phyloP scores from a whole-genome alignment of 179 eudicot genomes.

The Beta lomatogona region DNA sequence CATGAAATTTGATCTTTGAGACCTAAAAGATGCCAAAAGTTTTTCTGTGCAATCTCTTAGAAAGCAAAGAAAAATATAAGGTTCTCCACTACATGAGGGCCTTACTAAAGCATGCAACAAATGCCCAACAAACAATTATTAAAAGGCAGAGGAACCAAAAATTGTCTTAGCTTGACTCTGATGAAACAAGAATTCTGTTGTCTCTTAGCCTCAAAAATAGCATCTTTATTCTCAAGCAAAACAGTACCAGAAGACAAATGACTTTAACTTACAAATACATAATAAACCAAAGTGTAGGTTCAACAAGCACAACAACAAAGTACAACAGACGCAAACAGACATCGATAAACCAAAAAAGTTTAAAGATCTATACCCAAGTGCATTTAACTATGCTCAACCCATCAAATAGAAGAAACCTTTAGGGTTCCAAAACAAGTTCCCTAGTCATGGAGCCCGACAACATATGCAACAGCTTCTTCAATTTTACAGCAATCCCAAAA shows the following conservation, averaged over 20 bases:
- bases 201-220: not conserved
- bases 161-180: slow-evolving; percentile 2
- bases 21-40: not conserved
- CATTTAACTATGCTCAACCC: not conserved
- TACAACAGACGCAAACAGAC: not conserved
- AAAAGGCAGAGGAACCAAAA: not conserved
- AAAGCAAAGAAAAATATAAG: not conserved
- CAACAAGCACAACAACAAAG: not conserved
- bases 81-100: not conserved
- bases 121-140: not conserved
- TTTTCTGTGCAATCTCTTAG: not conserved
- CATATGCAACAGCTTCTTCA: not conserved
- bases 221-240: slow-evolving; percentile 3
- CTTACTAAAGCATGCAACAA: not conserved
- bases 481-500: not conserved
- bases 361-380: not conserved
- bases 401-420: not conserved
- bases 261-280: not conserved
- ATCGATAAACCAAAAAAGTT: not conserved
- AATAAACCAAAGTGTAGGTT: not conserved
- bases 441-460: not conserved
- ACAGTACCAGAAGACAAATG: not conserved
- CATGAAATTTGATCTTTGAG: not conserved
- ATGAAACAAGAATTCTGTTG: slow-evolving; percentile 1
- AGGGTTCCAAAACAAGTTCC: not conserved